phyloP scores from a whole-genome alignment of 2,329 filamentous ascomycete genomes.

The Fusarium aywerte region DNA sequence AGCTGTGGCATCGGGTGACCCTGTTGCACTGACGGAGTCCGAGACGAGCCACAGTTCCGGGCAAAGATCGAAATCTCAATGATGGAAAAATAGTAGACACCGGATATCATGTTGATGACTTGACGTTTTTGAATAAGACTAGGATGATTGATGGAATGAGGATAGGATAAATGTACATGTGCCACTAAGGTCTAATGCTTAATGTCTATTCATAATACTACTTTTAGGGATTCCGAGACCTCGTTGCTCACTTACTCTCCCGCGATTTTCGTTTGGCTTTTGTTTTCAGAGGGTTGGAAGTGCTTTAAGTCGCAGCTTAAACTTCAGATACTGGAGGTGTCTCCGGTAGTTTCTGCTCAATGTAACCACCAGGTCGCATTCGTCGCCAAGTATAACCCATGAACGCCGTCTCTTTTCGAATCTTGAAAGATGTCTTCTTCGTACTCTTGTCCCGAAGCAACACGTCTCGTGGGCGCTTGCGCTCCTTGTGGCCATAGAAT shows the following conservation, averaged over 20 bases:
- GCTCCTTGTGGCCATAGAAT: conserved; percentile 70
- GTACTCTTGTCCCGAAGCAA: conserved; percentile 78
- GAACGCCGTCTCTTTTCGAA: conserved; percentile 86
- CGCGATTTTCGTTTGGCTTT: background rate
- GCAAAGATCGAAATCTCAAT: conserved; percentile 33
- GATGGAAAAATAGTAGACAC: conserved; percentile 11
- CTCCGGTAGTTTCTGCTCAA: conserved; percentile 21
- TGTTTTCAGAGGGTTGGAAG: background rate
- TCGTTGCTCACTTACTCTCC: background rate
- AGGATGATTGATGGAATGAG: conserved; percentile 41
- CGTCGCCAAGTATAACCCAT: conserved; percentile 88
- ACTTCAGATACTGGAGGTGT: background rate
- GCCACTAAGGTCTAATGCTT: conserved; percentile 35
- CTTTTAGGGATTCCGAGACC: conserved; percentile 9
- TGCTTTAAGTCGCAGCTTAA: background rate
- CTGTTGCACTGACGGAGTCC: conserved; percentile 35
- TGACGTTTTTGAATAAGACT: conserved; percentile 31
- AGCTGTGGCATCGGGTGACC: conserved; percentile 52
- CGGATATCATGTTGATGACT: conserved; percentile 29
- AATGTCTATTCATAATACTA: conserved; percentile 46
- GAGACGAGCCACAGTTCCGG: conserved; percentile 22
- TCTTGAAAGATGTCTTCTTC: conserved; percentile 75
- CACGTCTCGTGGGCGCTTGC: conserved; percentile 84
- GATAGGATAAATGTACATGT: conserved; percentile 30
- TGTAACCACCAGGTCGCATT: conserved; percentile 51